Conservation (phyloP, 768 basidiomycete genomes). For the Lactarius tabidus region DNA sequence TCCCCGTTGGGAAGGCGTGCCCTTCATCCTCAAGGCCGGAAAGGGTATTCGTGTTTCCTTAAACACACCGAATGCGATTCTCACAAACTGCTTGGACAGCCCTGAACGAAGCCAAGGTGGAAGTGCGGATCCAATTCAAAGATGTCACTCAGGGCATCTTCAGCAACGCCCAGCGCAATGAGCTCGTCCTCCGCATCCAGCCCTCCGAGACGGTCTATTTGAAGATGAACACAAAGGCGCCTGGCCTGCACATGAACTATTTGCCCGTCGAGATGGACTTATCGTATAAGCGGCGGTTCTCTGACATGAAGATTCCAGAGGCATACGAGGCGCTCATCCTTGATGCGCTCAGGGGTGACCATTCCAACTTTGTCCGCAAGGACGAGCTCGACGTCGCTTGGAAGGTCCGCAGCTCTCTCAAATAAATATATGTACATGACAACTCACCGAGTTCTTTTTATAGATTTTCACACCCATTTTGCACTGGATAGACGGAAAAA, state of each 20-base stretch:
- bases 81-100: slow-evolving; percentile 43
- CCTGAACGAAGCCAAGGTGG: slow-evolving; percentile 97
- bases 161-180: slow-evolving; percentile 93
- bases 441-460: slow-evolving; percentile 4
- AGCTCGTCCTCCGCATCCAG: slow-evolving; percentile 96
- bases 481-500: slow-evolving; percentile 90
- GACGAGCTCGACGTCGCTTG: slow-evolving; percentile 97
- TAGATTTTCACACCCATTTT: slow-evolving; percentile 93
- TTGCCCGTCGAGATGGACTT: slow-evolving; percentile 96
- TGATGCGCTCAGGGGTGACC: slow-evolving; percentile 95
- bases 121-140: slow-evolving; percentile 97
- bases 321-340: slow-evolving; percentile 95
- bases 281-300: slow-evolving; percentile 94
- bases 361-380: slow-evolving; percentile 97
- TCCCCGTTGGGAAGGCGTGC: slow-evolving; percentile 97
- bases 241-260: slow-evolving; percentile 85
- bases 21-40: slow-evolving; percentile 96
- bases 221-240: slow-evolving; percentile 93
- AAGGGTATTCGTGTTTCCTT: slow-evolving; percentile 60
- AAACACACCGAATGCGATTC: background rate
- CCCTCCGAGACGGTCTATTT: slow-evolving; percentile 95
- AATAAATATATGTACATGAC: background rate
- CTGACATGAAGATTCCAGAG: slow-evolving; percentile 89
- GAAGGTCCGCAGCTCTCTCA: slow-evolving; percentile 55
- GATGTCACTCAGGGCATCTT: slow-evolving; percentile 97